Percentiles rank a stretch among this genome's conserved stretches.
Conservation (phyloP, 108 stramenopile species). For the Pseudonitzschia delicatissima region DNA sequence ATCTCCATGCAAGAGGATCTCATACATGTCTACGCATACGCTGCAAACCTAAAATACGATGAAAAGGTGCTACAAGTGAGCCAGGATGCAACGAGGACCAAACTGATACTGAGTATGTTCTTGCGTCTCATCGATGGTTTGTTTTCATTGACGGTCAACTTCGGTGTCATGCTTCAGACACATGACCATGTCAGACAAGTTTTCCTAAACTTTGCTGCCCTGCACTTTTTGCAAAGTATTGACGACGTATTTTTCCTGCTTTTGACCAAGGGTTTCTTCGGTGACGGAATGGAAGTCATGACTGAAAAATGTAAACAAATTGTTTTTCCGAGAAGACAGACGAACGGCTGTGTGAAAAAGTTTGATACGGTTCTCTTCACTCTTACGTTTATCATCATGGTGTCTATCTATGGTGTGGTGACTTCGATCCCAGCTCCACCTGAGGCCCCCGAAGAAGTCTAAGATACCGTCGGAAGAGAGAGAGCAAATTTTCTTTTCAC, state of each 20-base stretch:
- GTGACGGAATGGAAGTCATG: slow-evolving; percentile 6
- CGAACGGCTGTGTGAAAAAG: not conserved
- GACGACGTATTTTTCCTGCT: slow-evolving; percentile 56
- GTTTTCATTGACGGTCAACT: slow-evolving; percentile 44
- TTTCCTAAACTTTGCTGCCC: slow-evolving; percentile 66
- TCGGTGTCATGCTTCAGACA: slow-evolving; percentile 43
- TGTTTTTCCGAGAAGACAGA: not conserved
- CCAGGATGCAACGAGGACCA: slow-evolving; percentile 31
- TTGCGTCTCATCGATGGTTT: slow-evolving; percentile 49
- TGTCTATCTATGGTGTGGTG: no score
- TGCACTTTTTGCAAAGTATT: slow-evolving; percentile 55
- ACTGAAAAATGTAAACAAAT: not conserved
- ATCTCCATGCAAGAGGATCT: slow-evolving; percentile 60
- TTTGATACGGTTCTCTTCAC: not conserved
- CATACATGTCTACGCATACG: slow-evolving; percentile 37
- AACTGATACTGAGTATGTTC: slow-evolving; percentile 23
- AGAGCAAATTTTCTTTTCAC: no score
- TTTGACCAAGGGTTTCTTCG: slow-evolving; percentile 33
- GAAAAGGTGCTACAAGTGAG: slow-evolving; percentile 18
- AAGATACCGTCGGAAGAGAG: no score
- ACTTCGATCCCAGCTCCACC: no score
- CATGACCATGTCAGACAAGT: slow-evolving; percentile 35
- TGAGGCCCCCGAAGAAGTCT: no score
- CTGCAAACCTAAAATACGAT: slow-evolving; percentile 44
- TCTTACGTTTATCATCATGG: not conserved